These are phyloP conservation scores for Lactarius pseudohatsudake DNA, from an alignment of 768 basidiomycete species.

Conservation along the genomic window DNA sequence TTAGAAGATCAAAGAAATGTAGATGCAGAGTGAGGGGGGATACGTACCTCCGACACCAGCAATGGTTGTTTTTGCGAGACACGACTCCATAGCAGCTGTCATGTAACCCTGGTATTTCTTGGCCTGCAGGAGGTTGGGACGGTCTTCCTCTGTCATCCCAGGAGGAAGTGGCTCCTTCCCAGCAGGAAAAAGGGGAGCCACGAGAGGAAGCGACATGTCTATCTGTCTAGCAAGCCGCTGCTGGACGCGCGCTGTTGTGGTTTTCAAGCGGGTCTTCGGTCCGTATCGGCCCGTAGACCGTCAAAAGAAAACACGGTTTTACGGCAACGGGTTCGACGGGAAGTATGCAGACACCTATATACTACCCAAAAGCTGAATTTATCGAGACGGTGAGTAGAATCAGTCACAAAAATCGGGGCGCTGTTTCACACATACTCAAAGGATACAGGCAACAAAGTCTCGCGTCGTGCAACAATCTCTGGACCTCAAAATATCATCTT, in stretches of 20 bases:
- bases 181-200: slow-evolving; percentile 77
- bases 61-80: slow-evolving; percentile 76
- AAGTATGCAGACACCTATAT: slow-evolving; percentile 68
- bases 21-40: neutral
- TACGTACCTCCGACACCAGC: slow-evolving; percentile 80
- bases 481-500: slow-evolving; percentile 97
- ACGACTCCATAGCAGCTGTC: slow-evolving; percentile 76
- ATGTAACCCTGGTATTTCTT: slow-evolving; percentile 79
- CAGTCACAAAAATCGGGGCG: neutral
- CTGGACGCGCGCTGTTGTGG: neutral
- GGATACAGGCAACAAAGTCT: slow-evolving; percentile 97
- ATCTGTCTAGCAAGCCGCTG: neutral
- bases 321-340: neutral
- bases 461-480: slow-evolving; percentile 84
- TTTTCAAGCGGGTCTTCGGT: neutral
- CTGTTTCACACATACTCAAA: slow-evolving; percentile 35
- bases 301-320: neutral
- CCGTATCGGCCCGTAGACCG: neutral
- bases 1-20: slow-evolving; percentile 14
- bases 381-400: slow-evolving; percentile 71
- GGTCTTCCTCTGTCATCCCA: slow-evolving; percentile 79
- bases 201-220: slow-evolving; percentile 37
- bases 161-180: slow-evolving; percentile 88
- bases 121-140: slow-evolving; percentile 59
- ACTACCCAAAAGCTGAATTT: slow-evolving; percentile 80